Evolutionary conservation across 331 rosid species (phyloP), one percentile per base, ranked within the genome.

Genomic region (Erythrophleum ivorense): DNA sequence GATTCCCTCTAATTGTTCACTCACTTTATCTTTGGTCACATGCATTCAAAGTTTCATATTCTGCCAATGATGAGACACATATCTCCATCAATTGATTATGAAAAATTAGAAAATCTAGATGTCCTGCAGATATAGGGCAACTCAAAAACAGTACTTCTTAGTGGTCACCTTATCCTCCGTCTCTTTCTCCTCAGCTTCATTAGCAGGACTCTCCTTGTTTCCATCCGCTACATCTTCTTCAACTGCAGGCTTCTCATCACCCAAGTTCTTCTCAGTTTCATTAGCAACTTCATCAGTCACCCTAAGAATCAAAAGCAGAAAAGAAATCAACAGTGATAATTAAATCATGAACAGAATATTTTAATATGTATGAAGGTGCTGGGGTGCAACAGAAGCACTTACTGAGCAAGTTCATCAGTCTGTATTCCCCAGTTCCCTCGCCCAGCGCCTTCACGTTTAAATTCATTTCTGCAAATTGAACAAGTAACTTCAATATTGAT

Each of bases 361-460:
- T 31, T 13, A 54, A 31, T 21, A 38, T 55, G 48, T 9, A 72
- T 15, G 18, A 76, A 77, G 74, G 12, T 5, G 45, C 6, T 16
- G 21, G 4, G 33, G 12, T 36, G 48, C 13, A 45, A 71, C 11
- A 77, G 9, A n/a, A 38, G 58, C 46, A 73, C 97, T 89, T 80
- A 95, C 99, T 77, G 89, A 69, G 90, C 71, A 86, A 89, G 73
- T 58, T 91, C 99, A 84, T 93, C 98, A 31, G 55, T 52, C 52
- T 90, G 81, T 19, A 90, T 79, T 84, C 99, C 99, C 99, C 99
- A 95, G 78, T 95, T 95, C 34, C 98, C 97, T 3, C 92, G 90
- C 43, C 99, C 99, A 75, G 94, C 78, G 0, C 99, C 99, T 2
- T 95, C 98, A 7, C 98, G 94, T 71, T 95, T 95, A 43, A 86